phyloP scores from a whole-genome alignment of 441 rosid species.

The Gossypium trilobum region DNA sequence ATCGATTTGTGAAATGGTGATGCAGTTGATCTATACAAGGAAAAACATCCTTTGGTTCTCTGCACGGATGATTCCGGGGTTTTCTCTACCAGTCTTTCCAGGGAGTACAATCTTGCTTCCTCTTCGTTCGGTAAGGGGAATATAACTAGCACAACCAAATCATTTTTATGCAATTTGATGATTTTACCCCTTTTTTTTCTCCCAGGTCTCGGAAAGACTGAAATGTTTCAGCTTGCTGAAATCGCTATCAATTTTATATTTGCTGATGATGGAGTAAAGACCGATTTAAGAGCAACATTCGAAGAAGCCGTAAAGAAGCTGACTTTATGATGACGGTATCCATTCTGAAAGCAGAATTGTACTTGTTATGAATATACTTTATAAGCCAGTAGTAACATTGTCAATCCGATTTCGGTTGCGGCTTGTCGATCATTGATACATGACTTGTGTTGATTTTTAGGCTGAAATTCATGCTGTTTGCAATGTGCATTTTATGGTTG shows the following conservation, averaged over 20 bases:
- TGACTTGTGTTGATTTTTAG: neutral
- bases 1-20: neutral
- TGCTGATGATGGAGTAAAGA: conserved; percentile 59
- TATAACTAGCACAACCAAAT: conserved; percentile 9
- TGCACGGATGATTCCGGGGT: conserved; percentile 91
- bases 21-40: conserved; percentile 63
- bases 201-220: conserved; percentile 56
- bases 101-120: conserved; percentile 66
- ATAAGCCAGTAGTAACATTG: neutral
- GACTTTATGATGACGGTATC: conserved; percentile 19
- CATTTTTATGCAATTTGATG: neutral
- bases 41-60: conserved; percentile 62
- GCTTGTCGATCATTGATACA: neutral
- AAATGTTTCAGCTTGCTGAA: conserved; percentile 58
- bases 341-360: neutral
- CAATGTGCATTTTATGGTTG: neutral
- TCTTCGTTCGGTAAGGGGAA: conserved; percentile 53
- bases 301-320: conserved; percentile 32
- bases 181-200: neutral
- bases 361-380: neutral
- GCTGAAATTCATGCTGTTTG: neutral
- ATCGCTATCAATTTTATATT: conserved; percentile 57
- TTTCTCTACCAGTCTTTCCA: conserved; percentile 68
- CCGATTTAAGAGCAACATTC: conserved; percentile 30
- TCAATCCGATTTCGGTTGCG: neutral